Evolutionary conservation across 352 stramenopile genomes (phyloP).

Genomic region (Globisporangium sylvaticum): DNA sequence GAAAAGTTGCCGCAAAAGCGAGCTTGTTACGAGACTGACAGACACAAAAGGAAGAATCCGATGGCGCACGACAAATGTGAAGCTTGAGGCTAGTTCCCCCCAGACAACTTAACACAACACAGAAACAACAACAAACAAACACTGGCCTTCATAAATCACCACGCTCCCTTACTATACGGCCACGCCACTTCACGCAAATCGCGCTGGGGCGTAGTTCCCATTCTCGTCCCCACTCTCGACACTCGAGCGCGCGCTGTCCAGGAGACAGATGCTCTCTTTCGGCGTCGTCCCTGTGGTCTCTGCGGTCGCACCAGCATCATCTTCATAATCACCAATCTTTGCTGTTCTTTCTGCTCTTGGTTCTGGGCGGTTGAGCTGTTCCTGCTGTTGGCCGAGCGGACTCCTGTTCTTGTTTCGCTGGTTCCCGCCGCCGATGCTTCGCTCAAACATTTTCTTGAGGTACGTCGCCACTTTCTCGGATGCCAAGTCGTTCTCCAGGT

Average conservation of each 20-base stretch:
- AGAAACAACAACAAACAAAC: background rate
- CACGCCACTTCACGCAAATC: background rate
- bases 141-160: background rate
- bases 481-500: background rate
- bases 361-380: background rate
- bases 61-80: too few relatives aligned
- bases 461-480: constrained; percentile 5
- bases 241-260: background rate
- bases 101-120: background rate
- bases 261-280: constrained; percentile 2
- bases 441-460: constrained; percentile 7
- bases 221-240: background rate
- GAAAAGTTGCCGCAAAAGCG: too few relatives aligned
- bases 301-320: background rate
- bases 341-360: background rate
- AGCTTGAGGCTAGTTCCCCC: too few relatives aligned
- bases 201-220: background rate
- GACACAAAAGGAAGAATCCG: too few relatives aligned
- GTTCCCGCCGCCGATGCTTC: background rate
- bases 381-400: background rate
- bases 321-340: background rate
- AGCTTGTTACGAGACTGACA: too few relatives aligned
- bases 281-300: background rate
- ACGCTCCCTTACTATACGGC: background rate
- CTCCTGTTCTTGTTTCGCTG: background rate